Evolutionary conservation across 768 basidiomycete genomes (phyloP).

Genomic region (Tulasnella sp.): DNA sequence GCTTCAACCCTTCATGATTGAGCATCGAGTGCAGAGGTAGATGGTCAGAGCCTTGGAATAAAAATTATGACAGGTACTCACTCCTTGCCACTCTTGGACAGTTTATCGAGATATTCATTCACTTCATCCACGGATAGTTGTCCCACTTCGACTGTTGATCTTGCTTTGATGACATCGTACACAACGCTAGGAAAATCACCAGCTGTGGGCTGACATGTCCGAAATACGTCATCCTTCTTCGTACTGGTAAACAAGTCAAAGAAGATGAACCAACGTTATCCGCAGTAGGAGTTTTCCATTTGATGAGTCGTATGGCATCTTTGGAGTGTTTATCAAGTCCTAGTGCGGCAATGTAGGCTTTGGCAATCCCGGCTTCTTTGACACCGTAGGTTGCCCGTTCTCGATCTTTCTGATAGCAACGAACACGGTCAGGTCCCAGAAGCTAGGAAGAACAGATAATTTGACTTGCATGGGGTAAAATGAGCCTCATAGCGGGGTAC

Average conservation of each 20-base stretch:
- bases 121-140: conserved; percentile 61
- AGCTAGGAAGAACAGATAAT: neutral
- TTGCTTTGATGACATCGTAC: conserved; percentile 73
- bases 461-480: conserved; percentile 68
- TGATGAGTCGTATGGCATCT: conserved; percentile 66
- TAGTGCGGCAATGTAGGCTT: conserved; percentile 81
- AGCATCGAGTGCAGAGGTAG: neutral
- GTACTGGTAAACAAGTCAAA: neutral
- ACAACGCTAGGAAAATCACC: conserved; percentile 84
- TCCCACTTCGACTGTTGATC: conserved; percentile 66
- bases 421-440: neutral
- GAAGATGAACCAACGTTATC: conserved; percentile 37
- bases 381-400: conserved; percentile 86
- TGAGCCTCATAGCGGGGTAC: conserved; percentile 76
- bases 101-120: conserved; percentile 66
- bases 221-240: neutral
- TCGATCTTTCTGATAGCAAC: conserved; percentile 64
- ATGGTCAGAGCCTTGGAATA: neutral
- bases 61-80: conserved; percentile 29
- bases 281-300: conserved; percentile 81
- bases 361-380: conserved; percentile 91
- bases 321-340: conserved; percentile 67
- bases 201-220: conserved; percentile 41
- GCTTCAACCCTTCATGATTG: conserved; percentile 49
- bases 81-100: conserved; percentile 67